Conservation (phyloP, 164 flowering plant species). For the Chimonanthus praecox region DNA sequence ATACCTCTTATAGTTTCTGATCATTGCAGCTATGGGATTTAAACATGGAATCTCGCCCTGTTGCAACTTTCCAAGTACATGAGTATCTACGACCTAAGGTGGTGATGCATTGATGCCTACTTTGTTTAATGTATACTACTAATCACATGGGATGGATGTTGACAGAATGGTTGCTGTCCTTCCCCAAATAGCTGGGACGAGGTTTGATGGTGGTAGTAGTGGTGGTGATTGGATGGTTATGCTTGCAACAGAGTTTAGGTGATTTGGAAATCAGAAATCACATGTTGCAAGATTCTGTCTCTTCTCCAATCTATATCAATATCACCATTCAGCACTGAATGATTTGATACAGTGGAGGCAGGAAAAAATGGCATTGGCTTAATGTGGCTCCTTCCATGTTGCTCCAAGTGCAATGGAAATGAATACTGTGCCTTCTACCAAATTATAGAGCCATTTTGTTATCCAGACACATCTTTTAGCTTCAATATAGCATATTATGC, state of each 20-base stretch:
- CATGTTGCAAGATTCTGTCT: background rate
- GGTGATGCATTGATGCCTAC: background rate
- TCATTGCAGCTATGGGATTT: slow-evolving; percentile 73
- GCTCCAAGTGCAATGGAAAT: background rate
- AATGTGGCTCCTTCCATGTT: background rate
- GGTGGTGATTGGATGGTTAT: background rate
- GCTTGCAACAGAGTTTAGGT: background rate
- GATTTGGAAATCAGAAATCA: background rate
- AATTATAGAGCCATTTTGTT: background rate
- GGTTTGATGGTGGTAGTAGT: too few species aligned
- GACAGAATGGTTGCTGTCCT: background rate
- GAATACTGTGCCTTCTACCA: background rate
- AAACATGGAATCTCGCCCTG: slow-evolving; percentile 87
- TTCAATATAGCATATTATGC: background rate
- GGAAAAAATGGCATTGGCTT: background rate
- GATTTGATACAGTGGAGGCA: background rate
- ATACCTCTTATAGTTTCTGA: background rate
- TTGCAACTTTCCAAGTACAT: slow-evolving; percentile 83
- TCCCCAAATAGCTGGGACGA: too few species aligned
- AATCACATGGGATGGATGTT: background rate
- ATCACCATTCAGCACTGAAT: too few species aligned
- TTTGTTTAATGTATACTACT: background rate
- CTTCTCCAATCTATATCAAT: background rate
- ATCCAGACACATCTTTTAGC: background rate
- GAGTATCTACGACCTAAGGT: slow-evolving; percentile 85